These are phyloP conservation scores for Globisporangium cystogenes DNA, from an alignment of 352 stramenopile species.

Conservation along the genomic window DNA sequence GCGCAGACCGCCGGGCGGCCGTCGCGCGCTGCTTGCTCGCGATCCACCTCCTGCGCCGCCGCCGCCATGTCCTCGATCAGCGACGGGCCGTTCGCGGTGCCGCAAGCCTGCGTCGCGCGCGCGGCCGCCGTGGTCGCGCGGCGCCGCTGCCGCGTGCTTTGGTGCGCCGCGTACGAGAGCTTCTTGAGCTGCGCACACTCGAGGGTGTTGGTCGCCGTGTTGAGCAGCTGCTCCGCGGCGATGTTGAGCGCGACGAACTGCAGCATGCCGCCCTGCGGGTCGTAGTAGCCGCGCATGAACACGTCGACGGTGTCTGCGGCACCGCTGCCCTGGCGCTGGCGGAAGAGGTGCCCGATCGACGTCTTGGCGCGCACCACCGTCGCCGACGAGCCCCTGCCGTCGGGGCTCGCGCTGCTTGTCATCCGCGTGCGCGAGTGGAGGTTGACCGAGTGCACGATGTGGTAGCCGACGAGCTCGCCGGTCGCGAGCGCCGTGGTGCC, in stretches of 20 bases:
- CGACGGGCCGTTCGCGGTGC: conserved; percentile 4
- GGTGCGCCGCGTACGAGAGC: conserved; percentile 27
- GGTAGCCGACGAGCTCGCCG: conserved; percentile 50
- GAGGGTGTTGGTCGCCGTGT: conserved; percentile 29
- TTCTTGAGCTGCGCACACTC: conserved; percentile 73
- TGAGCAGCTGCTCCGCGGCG: conserved; percentile 38
- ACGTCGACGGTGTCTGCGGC: conserved; percentile 6
- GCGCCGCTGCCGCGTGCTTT: conserved; percentile 17
- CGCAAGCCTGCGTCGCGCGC: conserved; percentile 5
- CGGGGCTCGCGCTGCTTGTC: conserved; percentile 29
- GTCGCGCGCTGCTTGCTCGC: not conserved
- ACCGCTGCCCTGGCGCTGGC: conserved; percentile 2
- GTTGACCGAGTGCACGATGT: conserved; percentile 53
- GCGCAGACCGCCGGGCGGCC: conserved; percentile 1
- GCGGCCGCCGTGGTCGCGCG: conserved; percentile 9
- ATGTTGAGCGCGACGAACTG: conserved; percentile 40
- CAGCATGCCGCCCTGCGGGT: conserved; percentile 40
- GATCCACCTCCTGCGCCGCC: conserved; percentile 15
- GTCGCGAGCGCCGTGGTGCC: conserved; percentile 40
- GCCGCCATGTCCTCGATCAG: conserved; percentile 21
- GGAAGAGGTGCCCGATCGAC: conserved; percentile 15
- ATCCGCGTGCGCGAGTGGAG: conserved; percentile 42
- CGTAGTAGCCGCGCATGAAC: conserved; percentile 21
- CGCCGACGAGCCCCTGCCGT: not conserved
- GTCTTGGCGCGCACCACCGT: conserved; percentile 11